Conservation (phyloP, 441 rosid species). For the Omphalea diandra region DNA sequence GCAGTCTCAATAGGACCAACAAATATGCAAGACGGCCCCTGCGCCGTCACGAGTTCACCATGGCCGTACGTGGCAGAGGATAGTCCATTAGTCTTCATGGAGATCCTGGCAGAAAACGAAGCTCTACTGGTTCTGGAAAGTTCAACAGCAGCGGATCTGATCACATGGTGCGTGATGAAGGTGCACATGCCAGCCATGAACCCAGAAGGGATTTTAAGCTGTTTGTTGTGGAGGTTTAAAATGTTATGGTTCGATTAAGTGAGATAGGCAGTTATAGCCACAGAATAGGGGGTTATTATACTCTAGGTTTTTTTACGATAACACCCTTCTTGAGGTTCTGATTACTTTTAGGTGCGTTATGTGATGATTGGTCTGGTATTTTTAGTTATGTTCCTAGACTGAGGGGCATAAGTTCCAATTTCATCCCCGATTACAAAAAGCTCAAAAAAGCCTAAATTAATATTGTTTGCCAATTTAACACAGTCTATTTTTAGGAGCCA, state of each 20-base stretch:
- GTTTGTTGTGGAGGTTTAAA: not conserved
- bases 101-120: constrained; percentile 49
- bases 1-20: constrained; percentile 95
- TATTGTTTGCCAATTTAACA: no score
- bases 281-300: not conserved
- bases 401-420: no score
- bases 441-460: no score
- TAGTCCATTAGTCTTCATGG: constrained; percentile 36
- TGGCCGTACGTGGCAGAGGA: constrained; percentile 31
- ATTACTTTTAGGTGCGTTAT: constrained; percentile 32
- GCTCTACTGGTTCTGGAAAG: constrained; percentile 39
- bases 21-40: constrained; percentile 88
- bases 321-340: constrained; percentile 29
- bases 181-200: constrained; percentile 66
- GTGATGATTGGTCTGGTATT: no score
- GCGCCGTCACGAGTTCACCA: constrained; percentile 22
- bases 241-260: not conserved
- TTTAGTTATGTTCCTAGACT: no score
- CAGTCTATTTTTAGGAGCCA: no score
- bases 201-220: not conserved
- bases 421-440: no score
- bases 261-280: constrained; percentile 22
- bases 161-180: constrained; percentile 45
- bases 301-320: constrained; percentile 25
- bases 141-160: constrained; percentile 44